These are phyloP conservation scores for Hypoxylon trugodes DNA, from an alignment of 495 filamentous ascomycete species.

Conservation along the genomic window DNA sequence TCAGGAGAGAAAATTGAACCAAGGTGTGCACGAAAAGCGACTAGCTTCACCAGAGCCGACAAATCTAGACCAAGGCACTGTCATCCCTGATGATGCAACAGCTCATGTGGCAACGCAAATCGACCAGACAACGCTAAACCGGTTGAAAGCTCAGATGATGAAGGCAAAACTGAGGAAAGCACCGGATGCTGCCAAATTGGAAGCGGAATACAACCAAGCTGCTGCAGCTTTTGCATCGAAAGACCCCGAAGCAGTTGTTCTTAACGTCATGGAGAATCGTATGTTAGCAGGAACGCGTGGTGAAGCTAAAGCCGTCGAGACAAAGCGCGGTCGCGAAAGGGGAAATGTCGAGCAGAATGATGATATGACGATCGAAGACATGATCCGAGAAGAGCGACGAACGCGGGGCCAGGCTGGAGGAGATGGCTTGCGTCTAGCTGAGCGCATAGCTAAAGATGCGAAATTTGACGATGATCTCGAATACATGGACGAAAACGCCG, in stretches of 20 bases:
- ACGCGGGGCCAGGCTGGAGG: constrained; percentile 81
- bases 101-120: constrained; percentile 57
- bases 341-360: constrained; percentile 88
- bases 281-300: constrained; percentile 81
- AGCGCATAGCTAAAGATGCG: constrained; percentile 88
- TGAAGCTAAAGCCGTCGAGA: constrained; percentile 79
- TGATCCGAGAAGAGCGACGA: constrained; percentile 90
- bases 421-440: constrained; percentile 82
- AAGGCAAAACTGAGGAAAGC: constrained; percentile 86
- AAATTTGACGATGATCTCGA: constrained; percentile 95
- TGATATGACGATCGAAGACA: constrained; percentile 94
- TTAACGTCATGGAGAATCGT: constrained; percentile 87
- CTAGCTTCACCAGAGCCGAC: constrained; percentile 46
- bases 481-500: constrained; percentile 96
- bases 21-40: constrained; percentile 58
- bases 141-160: constrained; percentile 90
- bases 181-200: constrained; percentile 77
- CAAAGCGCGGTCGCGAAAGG: constrained; percentile 79
- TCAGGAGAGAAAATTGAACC: constrained; percentile 64
- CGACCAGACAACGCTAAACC: constrained; percentile 83
- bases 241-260: constrained; percentile 72
- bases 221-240: constrained; percentile 60
- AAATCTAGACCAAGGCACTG: constrained; percentile 51
- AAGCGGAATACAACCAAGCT: constrained; percentile 83
- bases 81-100: constrained; percentile 54